A percentile compares a stretch with the other conserved stretches of the same genome.
Conservation (phyloP, 345 rosid genomes). For the Salix koriyanagi region DNA sequence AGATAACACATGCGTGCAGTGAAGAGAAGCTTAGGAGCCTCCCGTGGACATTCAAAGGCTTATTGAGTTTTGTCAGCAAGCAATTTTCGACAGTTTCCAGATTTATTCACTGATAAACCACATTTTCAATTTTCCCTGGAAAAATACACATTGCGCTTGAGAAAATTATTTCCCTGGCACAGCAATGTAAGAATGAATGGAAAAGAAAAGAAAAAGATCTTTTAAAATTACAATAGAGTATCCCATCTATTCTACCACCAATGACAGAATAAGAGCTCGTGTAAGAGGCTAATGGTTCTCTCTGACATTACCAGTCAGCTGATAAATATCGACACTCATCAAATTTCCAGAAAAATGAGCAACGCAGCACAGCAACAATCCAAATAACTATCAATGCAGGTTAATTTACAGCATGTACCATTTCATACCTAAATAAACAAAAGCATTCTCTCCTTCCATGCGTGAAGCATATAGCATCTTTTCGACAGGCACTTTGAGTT, state of each 20-base stretch:
- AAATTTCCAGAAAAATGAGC: slow-evolving; percentile 17
- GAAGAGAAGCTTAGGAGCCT: background rate
- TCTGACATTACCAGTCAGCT: background rate
- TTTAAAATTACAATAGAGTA: background rate
- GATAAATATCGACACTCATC: slow-evolving; percentile 14
- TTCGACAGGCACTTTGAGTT: slow-evolving; percentile 3
- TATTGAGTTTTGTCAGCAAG: background rate
- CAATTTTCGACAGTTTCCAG: background rate
- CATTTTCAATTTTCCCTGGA: background rate
- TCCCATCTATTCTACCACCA: background rate
- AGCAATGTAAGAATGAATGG: background rate
- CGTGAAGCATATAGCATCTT: slow-evolving; percentile 2
- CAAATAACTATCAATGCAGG: slow-evolving; percentile 10
- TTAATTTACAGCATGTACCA: slow-evolving; percentile 2
- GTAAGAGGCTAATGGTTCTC: background rate
- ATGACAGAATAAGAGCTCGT: slow-evolving; percentile 10
- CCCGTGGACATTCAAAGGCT: background rate
- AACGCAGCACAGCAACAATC: slow-evolving; percentile 16
- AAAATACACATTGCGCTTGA: background rate
- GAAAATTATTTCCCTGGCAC: background rate
- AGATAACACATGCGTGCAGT: background rate
- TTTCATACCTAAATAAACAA: slow-evolving; percentile 13
- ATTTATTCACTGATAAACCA: background rate
- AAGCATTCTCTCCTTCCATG: slow-evolving; percentile 8
- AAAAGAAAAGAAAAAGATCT: background rate